phyloP scores from a whole-genome alignment of 2,329 filamentous ascomycete genomes.

The Apiospora sp. region DNA sequence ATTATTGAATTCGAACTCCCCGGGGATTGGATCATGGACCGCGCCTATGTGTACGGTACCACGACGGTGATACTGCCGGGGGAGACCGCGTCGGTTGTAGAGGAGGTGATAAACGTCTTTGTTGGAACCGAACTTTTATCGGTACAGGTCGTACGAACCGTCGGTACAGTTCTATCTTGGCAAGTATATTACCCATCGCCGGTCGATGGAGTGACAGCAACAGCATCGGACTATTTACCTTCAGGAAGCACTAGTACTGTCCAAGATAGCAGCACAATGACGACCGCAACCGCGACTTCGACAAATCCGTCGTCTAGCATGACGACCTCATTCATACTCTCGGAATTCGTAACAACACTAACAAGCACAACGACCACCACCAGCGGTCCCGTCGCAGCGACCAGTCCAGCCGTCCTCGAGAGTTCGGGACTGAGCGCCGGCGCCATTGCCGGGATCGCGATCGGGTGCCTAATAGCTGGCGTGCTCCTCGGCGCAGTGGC shows the following conservation, averaged over 20 bases:
- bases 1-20: neutral
- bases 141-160: neutral
- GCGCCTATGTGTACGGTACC: neutral
- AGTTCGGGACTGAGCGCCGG: constrained; percentile 28
- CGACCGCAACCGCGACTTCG: neutral
- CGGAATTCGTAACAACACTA: neutral
- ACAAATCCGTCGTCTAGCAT: neutral
- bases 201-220: neutral
- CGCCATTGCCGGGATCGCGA: constrained; percentile 39
- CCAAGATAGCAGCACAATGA: neutral
- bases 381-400: neutral
- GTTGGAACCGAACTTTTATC: neutral
- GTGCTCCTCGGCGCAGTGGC: constrained; percentile 37
- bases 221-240: neutral
- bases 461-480: constrained; percentile 42
- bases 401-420: neutral
- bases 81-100: neutral
- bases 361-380: neutral
- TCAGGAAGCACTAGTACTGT: neutral
- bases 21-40: neutral
- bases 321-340: neutral
- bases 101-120: neutral
- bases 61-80: constrained; percentile 1
- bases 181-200: neutral
- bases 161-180: neutral